A percentile compares a stretch with the other conserved stretches of the same genome.
Conservation (phyloP, 1,139 yeast species). For the Magnusiomyces tetraspermus region DNA sequence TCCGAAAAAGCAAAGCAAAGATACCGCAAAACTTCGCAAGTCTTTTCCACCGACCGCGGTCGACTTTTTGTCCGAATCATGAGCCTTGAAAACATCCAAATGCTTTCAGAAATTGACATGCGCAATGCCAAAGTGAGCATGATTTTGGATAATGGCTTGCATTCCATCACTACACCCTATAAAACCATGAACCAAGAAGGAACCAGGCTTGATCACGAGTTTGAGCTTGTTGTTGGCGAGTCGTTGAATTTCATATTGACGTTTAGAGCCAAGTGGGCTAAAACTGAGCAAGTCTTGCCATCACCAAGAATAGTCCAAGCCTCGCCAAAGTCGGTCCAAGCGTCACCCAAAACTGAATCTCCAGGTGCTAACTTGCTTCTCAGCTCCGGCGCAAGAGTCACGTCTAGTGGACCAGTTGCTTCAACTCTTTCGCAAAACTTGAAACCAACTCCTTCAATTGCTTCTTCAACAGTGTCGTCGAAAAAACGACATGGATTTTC, state of each 20-base stretch:
- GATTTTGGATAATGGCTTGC: slow-evolving; percentile 82
- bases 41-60: slow-evolving; percentile 49
- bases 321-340: neutral
- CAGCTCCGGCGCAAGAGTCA: neutral
- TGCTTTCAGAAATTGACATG: slow-evolving; percentile 42
- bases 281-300: neutral
- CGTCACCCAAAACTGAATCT: neutral
- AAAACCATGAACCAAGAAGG: slow-evolving; percentile 38
- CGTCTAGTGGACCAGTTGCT: slow-evolving; percentile 1
- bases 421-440: neutral
- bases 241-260: slow-evolving; percentile 65
- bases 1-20: neutral
- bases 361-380: neutral
- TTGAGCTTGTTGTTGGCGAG: slow-evolving; percentile 66
- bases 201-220: slow-evolving; percentile 62
- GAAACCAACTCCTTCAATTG: neutral
- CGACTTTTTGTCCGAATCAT: slow-evolving; percentile 60
- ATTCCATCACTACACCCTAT: slow-evolving; percentile 68
- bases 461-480: neutral
- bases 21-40: slow-evolving; percentile 16
- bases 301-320: neutral
- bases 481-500: slow-evolving; percentile 10
- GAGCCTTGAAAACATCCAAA: slow-evolving; percentile 46
- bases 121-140: slow-evolving; percentile 59
- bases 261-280: slow-evolving; percentile 50